A percentile compares a stretch with the other conserved stretches of the same genome.
phyloP scores from a whole-genome alignment of 805 yeast genomes.

The Citeromyces nyonsensis region DNA sequence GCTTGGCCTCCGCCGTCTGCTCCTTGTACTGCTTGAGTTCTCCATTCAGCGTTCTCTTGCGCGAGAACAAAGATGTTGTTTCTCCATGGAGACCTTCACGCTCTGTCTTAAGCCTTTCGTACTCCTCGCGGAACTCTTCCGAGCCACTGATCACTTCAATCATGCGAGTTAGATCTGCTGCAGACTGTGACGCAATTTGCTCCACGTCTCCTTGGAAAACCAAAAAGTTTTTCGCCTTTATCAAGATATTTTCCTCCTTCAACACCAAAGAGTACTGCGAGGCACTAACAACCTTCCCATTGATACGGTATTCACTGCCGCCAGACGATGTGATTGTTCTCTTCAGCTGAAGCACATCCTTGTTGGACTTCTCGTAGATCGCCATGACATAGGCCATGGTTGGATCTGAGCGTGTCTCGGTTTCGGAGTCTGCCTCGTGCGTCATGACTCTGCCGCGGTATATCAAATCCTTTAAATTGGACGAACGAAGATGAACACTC shows the following conservation, averaged over 20 bases:
- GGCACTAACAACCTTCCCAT: constrained; percentile 44
- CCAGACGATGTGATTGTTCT: constrained; percentile 48
- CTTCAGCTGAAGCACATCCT: constrained; percentile 42
- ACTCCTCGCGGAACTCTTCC: constrained; percentile 46
- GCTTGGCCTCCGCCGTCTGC: constrained; percentile 58
- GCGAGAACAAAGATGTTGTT: constrained; percentile 48
- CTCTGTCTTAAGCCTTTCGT: constrained; percentile 46
- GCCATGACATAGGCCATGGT: constrained; percentile 64
- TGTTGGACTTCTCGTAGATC: constrained; percentile 48
- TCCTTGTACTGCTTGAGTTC: constrained; percentile 70
- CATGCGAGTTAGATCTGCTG: constrained; percentile 55
- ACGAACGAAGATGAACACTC: constrained; percentile 61
- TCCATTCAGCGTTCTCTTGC: constrained; percentile 51
- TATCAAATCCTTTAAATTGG: constrained; percentile 57
- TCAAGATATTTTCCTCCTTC: constrained; percentile 66
- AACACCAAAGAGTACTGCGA: constrained; percentile 49
- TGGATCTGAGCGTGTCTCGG: constrained; percentile 18
- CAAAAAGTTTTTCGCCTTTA: constrained; percentile 80
- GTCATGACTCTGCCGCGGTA: constrained; percentile 49
- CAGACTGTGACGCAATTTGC: constrained; percentile 76
- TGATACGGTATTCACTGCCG: constrained; percentile 49
- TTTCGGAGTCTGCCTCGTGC: constrained; percentile 8
- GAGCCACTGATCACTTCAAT: constrained; percentile 83
- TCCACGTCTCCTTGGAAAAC: constrained; percentile 98
- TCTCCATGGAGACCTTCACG: constrained; percentile 50